Conservation (phyloP, 495 filamentous ascomycete genomes). For the Neurospora intermedia region DNA sequence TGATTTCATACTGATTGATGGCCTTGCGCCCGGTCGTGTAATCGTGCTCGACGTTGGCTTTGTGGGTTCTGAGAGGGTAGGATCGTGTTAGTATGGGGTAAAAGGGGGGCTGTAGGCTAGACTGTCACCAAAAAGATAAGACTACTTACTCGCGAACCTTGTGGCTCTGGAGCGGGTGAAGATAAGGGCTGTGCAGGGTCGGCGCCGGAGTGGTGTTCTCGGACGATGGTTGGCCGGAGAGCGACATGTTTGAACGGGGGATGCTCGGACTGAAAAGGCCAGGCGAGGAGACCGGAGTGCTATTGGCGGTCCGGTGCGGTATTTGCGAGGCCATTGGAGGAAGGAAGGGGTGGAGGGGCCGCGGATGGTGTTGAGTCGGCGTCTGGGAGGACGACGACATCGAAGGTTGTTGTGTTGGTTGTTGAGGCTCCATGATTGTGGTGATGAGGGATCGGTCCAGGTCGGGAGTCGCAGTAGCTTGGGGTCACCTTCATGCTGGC, state of each 20-base stretch:
- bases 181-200: constrained; percentile 40
- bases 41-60: constrained; percentile 81
- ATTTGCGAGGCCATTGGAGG: constrained; percentile 18
- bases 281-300: constrained; percentile 58
- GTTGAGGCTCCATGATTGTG: constrained; percentile 25
- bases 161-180: constrained; percentile 54
- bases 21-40: constrained; percentile 79
- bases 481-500: constrained; percentile 23
- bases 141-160: constrained; percentile 47
- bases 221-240: constrained; percentile 27
- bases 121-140: background rate
- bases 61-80: constrained; percentile 52
- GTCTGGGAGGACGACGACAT: background rate
- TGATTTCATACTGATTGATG: constrained; percentile 95
- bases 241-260: constrained; percentile 28
- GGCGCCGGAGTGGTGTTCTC: constrained; percentile 35
- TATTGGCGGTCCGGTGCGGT: constrained; percentile 42
- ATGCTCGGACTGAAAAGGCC: constrained; percentile 50
- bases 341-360: constrained; percentile 28
- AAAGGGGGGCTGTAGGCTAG: background rate
- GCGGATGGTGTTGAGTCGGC: constrained; percentile 14
- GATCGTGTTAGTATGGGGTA: background rate
- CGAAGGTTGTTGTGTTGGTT: constrained; percentile 16
- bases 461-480: constrained; percentile 8
- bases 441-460: background rate